A percentile compares a stretch with the other conserved stretches of the same genome.
phyloP scores from a whole-genome alignment of 169 alveolate species.

The Plasmodium vinckei region DNA sequence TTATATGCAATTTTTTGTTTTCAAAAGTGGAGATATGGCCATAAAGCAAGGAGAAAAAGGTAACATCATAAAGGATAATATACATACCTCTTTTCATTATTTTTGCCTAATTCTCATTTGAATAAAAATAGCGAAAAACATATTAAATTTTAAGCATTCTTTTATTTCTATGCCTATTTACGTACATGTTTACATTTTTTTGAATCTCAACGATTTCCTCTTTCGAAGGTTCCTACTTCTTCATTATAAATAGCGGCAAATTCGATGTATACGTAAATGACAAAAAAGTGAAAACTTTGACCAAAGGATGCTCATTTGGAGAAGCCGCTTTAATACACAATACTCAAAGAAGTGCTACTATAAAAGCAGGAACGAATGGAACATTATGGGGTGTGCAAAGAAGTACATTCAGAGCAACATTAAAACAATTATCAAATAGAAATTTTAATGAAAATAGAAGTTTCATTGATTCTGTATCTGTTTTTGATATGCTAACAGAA shows the following conservation, averaged over 20 bases:
- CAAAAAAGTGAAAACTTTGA: slow-evolving; percentile 90
- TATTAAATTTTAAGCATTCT: neutral
- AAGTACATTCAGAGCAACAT: slow-evolving; percentile 91
- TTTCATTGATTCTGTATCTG: slow-evolving; percentile 91
- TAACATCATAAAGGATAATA: neutral
- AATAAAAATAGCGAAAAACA: neutral
- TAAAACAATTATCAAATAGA: slow-evolving; percentile 89
- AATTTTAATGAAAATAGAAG: slow-evolving; percentile 92
- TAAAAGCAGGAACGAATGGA: slow-evolving; percentile 90
- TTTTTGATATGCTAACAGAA: slow-evolving; percentile 91
- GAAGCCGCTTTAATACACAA: slow-evolving; percentile 98
- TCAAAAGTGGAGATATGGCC: slow-evolving; percentile 89
- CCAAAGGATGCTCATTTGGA: slow-evolving; percentile 97
- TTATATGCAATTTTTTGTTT: slow-evolving; percentile 90
- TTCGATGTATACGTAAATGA: slow-evolving; percentile 92
- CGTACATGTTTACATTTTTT: neutral
- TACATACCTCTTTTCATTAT: neutral
- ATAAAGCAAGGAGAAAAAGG: slow-evolving; percentile 90
- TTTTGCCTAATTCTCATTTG: no score
- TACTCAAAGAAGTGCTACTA: slow-evolving; percentile 98
- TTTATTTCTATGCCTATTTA: neutral
- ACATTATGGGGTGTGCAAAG: slow-evolving; percentile 96
- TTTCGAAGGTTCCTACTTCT: slow-evolving; percentile 88
- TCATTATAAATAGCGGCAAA: slow-evolving; percentile 89
- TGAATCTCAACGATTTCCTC: neutral